A percentile compares a stretch with the other conserved stretches of the same genome.
phyloP scores from a whole-genome alignment of 2,329 filamentous ascomycete genomes.

The Lomentospora prolificans region DNA sequence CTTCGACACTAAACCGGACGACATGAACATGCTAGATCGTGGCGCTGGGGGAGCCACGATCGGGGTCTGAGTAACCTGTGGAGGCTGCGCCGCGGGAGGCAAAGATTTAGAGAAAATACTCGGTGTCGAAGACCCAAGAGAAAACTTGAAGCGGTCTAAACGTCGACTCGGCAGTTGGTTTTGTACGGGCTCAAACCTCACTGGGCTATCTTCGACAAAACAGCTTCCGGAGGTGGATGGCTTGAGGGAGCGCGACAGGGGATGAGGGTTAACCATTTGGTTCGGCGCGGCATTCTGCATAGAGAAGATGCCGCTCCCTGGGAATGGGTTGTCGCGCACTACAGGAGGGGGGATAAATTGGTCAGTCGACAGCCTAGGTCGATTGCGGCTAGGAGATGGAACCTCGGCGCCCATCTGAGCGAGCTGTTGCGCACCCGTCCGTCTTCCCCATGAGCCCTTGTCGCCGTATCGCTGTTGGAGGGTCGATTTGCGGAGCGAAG shows the following conservation, averaged over 20 bases:
- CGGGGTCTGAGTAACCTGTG: not conserved
- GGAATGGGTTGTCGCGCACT: conserved; percentile 55
- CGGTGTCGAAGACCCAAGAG: not conserved
- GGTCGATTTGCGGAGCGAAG: conserved; percentile 76
- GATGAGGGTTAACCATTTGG: conserved; percentile 54
- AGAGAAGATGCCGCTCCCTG: conserved; percentile 42
- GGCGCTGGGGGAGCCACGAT: conserved; percentile 7
- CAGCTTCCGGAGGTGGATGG: conserved; percentile 80
- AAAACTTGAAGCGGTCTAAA: not conserved
- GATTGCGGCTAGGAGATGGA: conserved; percentile 47
- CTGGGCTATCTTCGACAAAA: conserved; percentile 58
- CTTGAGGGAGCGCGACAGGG: conserved; percentile 75
- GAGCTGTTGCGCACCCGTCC: conserved; percentile 46
- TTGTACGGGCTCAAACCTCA: conserved; percentile 9
- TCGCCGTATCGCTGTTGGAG: conserved; percentile 73
- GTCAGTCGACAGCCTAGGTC: conserved; percentile 69
- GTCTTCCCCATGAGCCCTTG: conserved; percentile 52
- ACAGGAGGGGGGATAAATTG: conserved; percentile 53
- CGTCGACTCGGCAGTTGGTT: conserved; percentile 19
- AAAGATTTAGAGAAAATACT: not conserved
- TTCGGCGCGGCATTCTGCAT: conserved; percentile 25
- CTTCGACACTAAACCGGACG: conserved; percentile 90
- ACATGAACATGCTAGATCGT: conserved; percentile 54
- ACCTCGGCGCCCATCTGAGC: conserved; percentile 41
- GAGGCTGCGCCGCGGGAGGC: not conserved